These are phyloP conservation scores for Leccinum subgranulosum DNA, from an alignment of 768 basidiomycete species.

Conservation along the genomic window DNA sequence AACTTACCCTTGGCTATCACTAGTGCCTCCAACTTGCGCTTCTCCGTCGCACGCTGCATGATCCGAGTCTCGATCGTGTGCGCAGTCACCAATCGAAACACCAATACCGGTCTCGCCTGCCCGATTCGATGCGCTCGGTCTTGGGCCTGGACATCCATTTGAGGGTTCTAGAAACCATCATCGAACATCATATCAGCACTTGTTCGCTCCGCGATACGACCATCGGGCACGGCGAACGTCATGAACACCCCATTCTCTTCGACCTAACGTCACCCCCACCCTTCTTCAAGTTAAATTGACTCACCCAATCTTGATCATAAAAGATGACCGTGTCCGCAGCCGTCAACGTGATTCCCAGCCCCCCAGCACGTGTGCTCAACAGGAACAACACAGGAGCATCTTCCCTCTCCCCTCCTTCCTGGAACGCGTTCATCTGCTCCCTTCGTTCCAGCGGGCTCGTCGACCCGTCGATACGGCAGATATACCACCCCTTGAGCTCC, in stretches of 20 bases:
- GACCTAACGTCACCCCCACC: neutral
- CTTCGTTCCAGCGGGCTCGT: conserved; percentile 80
- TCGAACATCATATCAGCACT: conserved; percentile 3
- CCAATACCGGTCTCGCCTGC: conserved; percentile 85
- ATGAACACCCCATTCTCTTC: neutral
- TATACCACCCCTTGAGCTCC: conserved; percentile 75
- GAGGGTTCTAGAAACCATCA: conserved; percentile 63
- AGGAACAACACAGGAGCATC: conserved; percentile 77
- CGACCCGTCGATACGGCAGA: conserved; percentile 91
- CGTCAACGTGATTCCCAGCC: conserved; percentile 93
- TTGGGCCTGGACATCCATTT: conserved; percentile 96
- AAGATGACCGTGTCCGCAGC: conserved; percentile 45
- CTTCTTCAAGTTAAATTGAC: neutral
- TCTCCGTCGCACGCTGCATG: conserved; percentile 82
- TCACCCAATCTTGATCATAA: conserved; percentile 24
- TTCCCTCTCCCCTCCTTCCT: conserved; percentile 58
- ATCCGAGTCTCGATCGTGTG: conserved; percentile 93
- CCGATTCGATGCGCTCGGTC: conserved; percentile 96
- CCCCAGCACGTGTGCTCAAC: conserved; percentile 91
- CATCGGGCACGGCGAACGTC: neutral
- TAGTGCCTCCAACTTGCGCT: conserved; percentile 87
- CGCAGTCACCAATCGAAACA: conserved; percentile 82
- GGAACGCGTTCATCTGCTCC: conserved; percentile 83
- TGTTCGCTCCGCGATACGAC: neutral
- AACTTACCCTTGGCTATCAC: conserved; percentile 85